phyloP scores from a whole-genome alignment of 2,329 filamentous ascomycete species.

The Pseudogymnoascus sp. region DNA sequence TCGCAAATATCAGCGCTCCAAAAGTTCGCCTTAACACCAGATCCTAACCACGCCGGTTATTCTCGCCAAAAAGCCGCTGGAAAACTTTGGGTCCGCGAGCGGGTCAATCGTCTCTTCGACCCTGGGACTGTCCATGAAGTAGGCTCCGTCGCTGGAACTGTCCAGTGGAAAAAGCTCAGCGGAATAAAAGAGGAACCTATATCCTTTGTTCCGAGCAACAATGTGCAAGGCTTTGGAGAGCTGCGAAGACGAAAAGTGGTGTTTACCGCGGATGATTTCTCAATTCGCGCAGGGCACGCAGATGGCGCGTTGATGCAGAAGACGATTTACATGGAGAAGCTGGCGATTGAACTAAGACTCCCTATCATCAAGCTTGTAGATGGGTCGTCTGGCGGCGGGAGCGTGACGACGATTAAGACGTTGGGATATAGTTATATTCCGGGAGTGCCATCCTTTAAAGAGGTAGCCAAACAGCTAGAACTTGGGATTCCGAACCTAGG shows the following conservation, averaged over 20 bases:
- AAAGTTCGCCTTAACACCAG: conserved; percentile 47
- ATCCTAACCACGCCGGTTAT: conserved; percentile 48
- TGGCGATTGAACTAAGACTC: conserved; percentile 48
- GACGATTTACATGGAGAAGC: conserved; percentile 55
- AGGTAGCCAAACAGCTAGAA: conserved; percentile 51
- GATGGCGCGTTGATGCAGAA: conserved; percentile 52
- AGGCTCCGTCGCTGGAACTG: conserved; percentile 51
- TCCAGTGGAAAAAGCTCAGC: conserved; percentile 47
- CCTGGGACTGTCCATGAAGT: conserved; percentile 49
- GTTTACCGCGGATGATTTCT: conserved; percentile 58
- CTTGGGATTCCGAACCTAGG: conserved; percentile 57
- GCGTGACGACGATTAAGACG: conserved; percentile 50
- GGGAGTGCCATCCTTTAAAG: conserved; percentile 45
- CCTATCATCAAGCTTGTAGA: conserved; percentile 59
- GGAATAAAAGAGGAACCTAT: conserved; percentile 38
- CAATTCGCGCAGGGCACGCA: conserved; percentile 54
- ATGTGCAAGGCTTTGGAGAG: conserved; percentile 51
- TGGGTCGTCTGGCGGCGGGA: conserved; percentile 55
- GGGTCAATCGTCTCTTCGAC: conserved; percentile 52
- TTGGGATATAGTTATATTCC: conserved; percentile 54
- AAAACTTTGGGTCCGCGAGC: conserved; percentile 58
- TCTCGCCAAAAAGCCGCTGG: conserved; percentile 55
- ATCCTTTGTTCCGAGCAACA: conserved; percentile 52
- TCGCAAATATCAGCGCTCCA: conserved; percentile 45
- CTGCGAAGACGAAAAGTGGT: conserved; percentile 47